These are phyloP conservation scores for Lentinula guzmanii DNA, from an alignment of 768 basidiomycete species.

Conservation along the genomic window DNA sequence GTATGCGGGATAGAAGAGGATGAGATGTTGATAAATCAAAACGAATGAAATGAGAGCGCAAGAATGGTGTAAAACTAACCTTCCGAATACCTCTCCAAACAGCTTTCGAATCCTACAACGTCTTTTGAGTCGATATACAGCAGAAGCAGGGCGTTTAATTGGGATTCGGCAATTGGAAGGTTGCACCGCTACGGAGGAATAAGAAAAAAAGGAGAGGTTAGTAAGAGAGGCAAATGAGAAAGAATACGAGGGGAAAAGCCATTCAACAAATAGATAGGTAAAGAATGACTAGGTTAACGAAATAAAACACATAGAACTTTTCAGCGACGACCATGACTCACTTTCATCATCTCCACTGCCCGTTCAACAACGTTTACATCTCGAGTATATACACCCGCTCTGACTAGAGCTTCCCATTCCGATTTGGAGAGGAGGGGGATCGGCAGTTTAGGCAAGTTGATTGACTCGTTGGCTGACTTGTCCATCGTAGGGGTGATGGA, in stretches of 20 bases:
- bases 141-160: slow-evolving; percentile 41
- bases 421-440: slow-evolving; percentile 38
- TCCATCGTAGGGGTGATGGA: background rate
- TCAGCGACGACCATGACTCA: slow-evolving; percentile 9
- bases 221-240: too few species aligned
- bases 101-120: slow-evolving; percentile 35
- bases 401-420: slow-evolving; percentile 54
- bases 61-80: slow-evolving; percentile 25
- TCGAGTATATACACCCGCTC: slow-evolving; percentile 28
- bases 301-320: too few species aligned
- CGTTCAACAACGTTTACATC: slow-evolving; percentile 46
- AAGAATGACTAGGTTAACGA: too few species aligned
- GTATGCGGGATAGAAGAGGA: too few species aligned
- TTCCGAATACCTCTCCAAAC: slow-evolving; percentile 34
- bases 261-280: too few species aligned
- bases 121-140: slow-evolving; percentile 44
- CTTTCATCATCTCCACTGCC: slow-evolving; percentile 52
- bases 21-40: too few species aligned
- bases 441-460: slow-evolving; percentile 20
- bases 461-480: slow-evolving; percentile 1
- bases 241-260: too few species aligned
- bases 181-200: slow-evolving; percentile 23
- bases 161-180: slow-evolving; percentile 29
- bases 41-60: too few species aligned
- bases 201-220: too few species aligned